Base-by-base conservation (phyloP, 257 asterid species). In the Cynanchum wilfordii region DNA sequence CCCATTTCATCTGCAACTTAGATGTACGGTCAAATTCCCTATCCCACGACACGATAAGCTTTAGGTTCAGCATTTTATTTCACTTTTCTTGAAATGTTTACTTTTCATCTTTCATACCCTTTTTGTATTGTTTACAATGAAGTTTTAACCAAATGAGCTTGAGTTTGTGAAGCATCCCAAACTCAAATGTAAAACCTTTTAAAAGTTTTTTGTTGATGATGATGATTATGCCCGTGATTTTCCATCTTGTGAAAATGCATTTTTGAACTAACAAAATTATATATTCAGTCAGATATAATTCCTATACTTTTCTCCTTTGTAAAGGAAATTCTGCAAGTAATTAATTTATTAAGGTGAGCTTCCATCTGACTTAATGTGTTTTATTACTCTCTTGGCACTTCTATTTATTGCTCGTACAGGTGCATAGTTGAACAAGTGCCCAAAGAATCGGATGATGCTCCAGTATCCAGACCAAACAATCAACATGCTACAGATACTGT, bases 401-500 rank as follows among this genome's bases (percentile, higher is more conserved):
- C 49, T 3, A 30, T 62, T 52, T 69, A 69, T 22, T 2, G 60
- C 42, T 63, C 69, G 25, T 54, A 83, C 90, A 95, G 99, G 86
- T 95, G 99, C 77, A 38, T 77, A 52, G 75, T 65, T 70, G 83
- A 59, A 75, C 65, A 80, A 76, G 82, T 69, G 47, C 82, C 85
- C 56, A 79, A 80, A 79, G 78, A 68, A 57, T 57, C 78, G 59
- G 87, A 82, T 66, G 77, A 56, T 56, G 66, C 69, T 74, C 79
- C 78, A 36, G 69, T 51, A 68, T 71, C 80, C 57, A 76, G 71
- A 40, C 62, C 81, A 44, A 79, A 66, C 80, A 76, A 66, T 82
- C 87, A 85, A 72, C 80, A 70, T 52, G 80, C 76, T 70, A 69
- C 76, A 71, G 95, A 74, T 75, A 68, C 70, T 70, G 77, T 68